Conservation (phyloP, 495 filamentous ascomycete species). For the Neohortaea acidophila region DNA sequence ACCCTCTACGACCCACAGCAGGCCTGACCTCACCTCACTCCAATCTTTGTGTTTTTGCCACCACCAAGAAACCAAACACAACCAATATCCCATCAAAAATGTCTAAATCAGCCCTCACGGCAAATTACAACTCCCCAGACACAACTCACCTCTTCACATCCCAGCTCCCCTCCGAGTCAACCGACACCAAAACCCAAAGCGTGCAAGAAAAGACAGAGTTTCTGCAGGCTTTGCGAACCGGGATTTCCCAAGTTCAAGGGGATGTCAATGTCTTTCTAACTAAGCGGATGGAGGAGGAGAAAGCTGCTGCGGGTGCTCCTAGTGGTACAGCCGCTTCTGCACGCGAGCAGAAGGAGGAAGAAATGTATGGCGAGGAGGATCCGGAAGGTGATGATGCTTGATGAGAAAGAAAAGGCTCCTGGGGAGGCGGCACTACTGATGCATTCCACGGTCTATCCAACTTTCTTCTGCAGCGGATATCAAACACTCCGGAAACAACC, state of each 20-base stretch:
- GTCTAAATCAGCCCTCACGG: conserved; percentile 25
- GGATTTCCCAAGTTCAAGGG: conserved; percentile 47
- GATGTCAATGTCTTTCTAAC: conserved; percentile 75
- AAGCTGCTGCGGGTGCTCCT: conserved; percentile 34
- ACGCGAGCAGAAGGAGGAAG: conserved; percentile 59
- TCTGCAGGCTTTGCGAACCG: conserved; percentile 47
- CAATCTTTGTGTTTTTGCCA: too few species aligned
- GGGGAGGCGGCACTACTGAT: too few species aligned
- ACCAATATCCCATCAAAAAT: too few species aligned
- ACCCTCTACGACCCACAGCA: too few species aligned
- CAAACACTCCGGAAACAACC: too few species aligned
- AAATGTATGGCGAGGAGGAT: conserved; percentile 72
- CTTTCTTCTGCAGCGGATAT: too few species aligned
- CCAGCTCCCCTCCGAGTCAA: conserved; percentile 27
- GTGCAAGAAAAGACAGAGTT: conserved; percentile 51
- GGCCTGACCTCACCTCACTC: too few species aligned
- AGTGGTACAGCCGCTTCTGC: too few species aligned
- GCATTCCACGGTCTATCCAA: too few species aligned
- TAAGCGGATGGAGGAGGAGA: conserved; percentile 77
- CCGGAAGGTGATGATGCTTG: conserved; percentile 32
- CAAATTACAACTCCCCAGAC: conserved; percentile 45
- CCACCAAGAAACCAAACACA: too few species aligned
- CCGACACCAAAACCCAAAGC: conserved; percentile 27
- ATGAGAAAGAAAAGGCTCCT: too few species aligned
- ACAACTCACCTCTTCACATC: conserved; percentile 32